Conservation (phyloP, 1,284 basidiomycete species). For the Cryptococcus sp. region DNA sequence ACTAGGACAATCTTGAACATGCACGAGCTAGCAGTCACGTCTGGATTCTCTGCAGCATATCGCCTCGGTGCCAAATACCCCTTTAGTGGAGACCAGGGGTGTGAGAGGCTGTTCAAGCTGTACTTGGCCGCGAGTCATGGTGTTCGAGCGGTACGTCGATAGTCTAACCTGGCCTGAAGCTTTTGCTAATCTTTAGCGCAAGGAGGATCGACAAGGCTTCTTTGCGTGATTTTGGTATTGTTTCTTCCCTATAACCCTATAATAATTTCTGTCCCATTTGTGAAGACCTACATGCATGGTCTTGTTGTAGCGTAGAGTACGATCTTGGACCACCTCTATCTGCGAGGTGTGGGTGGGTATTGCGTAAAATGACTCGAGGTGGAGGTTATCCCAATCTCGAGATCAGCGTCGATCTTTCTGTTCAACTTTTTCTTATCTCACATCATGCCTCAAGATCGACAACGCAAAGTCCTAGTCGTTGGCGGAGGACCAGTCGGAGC, state of each 20-base stretch:
- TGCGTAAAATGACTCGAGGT: too few relatives aligned
- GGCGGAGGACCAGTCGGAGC: conserved; percentile 95
- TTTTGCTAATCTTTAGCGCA: not conserved
- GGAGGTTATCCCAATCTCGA: too few relatives aligned
- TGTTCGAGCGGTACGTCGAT: conserved; percentile 3
- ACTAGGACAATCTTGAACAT: conserved; percentile 5
- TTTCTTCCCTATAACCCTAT: too few relatives aligned
- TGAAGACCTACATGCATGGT: too few relatives aligned
- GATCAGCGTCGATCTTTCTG: too few relatives aligned
- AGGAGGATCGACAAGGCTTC: conserved; percentile 3
- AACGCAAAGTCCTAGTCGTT: conserved; percentile 49
- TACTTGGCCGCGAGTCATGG: conserved; percentile 5
- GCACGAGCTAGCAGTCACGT: conserved; percentile 5
- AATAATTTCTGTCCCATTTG: too few relatives aligned
- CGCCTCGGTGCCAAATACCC: conserved; percentile 5
- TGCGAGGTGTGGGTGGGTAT: too few relatives aligned
- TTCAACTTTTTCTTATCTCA: too few relatives aligned
- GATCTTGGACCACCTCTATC: too few relatives aligned
- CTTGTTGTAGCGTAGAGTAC: too few relatives aligned
- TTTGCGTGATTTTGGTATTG: not conserved
- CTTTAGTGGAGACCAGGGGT: conserved; percentile 2
- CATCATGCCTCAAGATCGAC: not conserved
- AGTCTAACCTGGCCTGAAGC: not conserved
- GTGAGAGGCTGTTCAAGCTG: conserved; percentile 6
- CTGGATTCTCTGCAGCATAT: conserved; percentile 4